Base-by-base conservation (phyloP, 495 filamentous ascomycete genomes). In the Daldinia vernicosa region DNA sequence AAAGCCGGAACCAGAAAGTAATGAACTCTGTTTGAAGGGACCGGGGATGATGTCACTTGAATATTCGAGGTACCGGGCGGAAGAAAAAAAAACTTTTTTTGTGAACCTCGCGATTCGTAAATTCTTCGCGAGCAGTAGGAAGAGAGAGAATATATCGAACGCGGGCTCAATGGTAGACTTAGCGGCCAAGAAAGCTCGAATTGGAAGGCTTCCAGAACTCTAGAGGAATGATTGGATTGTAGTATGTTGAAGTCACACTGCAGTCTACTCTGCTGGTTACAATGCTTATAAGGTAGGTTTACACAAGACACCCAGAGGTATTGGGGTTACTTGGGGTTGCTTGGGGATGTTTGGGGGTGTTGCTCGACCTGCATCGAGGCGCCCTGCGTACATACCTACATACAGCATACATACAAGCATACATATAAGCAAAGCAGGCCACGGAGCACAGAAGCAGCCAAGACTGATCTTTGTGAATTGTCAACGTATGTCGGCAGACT, bases 181-280 rank as follows among this genome's bases (percentile, higher is more conserved):
- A 35, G 66, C 74, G 74, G 74, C 69, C 50, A 70, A 69, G 54
- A 72, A 60, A 47, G 32, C 74, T 66, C 53, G 56, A 76, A 70
- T 68, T 57, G 74, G 74, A 76, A 76, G 74, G 74, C 74, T 76
- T 76, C 74, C 72, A 76, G 74, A 76, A 76, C 65, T 60, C 53
- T 55, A 60, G 67, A 63, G 67, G 73, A 64, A 65, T 67, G 61
- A 67, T 72, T 72, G 63, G 69, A 58, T 66, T 62, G 71, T 71
- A 69, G 66, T 39, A 69, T 69, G 55, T 57, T 53, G 43, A 62
- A 69, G 70, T 73, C 55, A 33, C 62, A 73, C 70, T 69, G 70
- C 70, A 73, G 61, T 63, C 57, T 66, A 22, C 37, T 69, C 56
- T 62, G 56, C 56, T 62, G 60, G 70, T 67, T 72, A 17, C 64